Evolutionary conservation across 2,329 filamentous ascomycete species (phyloP).

Genomic region (Verticillium klebahnii): DNA sequence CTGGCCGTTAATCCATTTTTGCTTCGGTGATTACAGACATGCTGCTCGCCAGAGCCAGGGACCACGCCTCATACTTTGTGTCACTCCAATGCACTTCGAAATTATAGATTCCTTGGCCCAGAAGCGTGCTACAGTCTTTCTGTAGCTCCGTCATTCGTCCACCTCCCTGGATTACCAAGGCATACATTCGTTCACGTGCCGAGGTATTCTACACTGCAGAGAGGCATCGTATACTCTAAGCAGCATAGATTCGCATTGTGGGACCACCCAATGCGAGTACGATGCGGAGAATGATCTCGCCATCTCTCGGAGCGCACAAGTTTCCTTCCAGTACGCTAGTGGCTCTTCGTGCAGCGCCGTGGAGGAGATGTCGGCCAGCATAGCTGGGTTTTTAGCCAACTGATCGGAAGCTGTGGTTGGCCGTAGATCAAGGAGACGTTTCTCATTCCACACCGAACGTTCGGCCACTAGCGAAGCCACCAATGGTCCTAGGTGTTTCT

Average conservation of each 20-base stretch:
- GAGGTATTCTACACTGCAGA: neutral
- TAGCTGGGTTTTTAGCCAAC: neutral
- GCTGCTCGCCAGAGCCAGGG: neutral
- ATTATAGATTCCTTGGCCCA: neutral
- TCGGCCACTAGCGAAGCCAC: neutral
- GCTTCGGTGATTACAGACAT: neutral
- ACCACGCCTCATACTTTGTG: neutral
- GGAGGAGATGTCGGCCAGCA: neutral
- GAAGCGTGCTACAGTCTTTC: neutral
- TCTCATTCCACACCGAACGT: neutral
- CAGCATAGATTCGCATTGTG: neutral
- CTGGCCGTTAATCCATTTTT: too few species aligned
- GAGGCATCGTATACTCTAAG: neutral
- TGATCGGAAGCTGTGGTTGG: neutral
- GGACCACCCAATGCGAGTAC: constrained; percentile 1
- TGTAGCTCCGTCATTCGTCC: constrained; percentile 1
- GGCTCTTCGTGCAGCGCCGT: neutral
- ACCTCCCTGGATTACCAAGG: constrained; percentile 1
- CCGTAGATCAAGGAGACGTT: constrained; percentile 1
- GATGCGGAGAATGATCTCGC: constrained; percentile 1
- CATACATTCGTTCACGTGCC: constrained; percentile 1
- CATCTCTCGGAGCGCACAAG: neutral
- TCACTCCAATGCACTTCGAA: constrained; percentile 2
- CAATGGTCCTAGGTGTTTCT: neutral
- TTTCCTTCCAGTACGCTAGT: neutral